A percentile compares a stretch with the other conserved stretches of the same genome.
These are phyloP conservation scores for Hysterangium stoloniferum DNA, from an alignment of 768 basidiomycete genomes.

Conservation along the genomic window DNA sequence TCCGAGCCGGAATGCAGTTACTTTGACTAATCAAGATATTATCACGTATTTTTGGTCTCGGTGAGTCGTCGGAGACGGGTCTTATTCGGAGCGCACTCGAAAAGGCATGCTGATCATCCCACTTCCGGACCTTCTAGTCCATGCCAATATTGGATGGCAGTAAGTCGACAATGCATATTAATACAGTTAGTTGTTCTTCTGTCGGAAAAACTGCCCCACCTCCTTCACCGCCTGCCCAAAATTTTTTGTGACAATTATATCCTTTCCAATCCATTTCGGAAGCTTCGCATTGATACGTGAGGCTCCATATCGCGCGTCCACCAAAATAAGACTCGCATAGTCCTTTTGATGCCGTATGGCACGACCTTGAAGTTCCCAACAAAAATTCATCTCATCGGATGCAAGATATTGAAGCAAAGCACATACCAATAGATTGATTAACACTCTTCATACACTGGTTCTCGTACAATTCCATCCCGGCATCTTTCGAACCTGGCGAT, in stretches of 20 bases:
- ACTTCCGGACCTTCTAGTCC: too few relatives aligned
- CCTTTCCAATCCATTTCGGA: conserved; percentile 82
- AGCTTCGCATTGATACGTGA: conserved; percentile 66
- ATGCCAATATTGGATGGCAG: too few relatives aligned
- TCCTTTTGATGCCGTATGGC: conserved; percentile 88
- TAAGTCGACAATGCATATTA: too few relatives aligned
- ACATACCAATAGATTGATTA: conserved; percentile 91
- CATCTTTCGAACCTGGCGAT: conserved; percentile 46
- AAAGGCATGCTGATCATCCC: too few relatives aligned
- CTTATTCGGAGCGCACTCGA: too few relatives aligned
- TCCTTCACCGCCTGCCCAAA: conserved; percentile 70
- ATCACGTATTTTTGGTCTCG: too few relatives aligned
- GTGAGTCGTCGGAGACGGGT: too few relatives aligned
- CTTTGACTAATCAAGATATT: too few relatives aligned
- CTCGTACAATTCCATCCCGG: conserved; percentile 79
- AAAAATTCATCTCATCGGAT: background rate
- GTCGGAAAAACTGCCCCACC: conserved; percentile 54
- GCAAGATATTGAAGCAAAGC: background rate
- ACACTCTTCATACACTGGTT: conserved; percentile 92
- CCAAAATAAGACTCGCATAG: conserved; percentile 84
- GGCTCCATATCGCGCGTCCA: conserved; percentile 77
- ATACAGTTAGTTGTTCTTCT: too few relatives aligned
- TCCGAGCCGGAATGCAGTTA: too few relatives aligned
- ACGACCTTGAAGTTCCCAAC: conserved; percentile 46
- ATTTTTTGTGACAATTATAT: conserved; percentile 45